These are phyloP conservation scores for Collybiopsis luxurians DNA, from an alignment of 768 basidiomycete species.

Conservation along the genomic window DNA sequence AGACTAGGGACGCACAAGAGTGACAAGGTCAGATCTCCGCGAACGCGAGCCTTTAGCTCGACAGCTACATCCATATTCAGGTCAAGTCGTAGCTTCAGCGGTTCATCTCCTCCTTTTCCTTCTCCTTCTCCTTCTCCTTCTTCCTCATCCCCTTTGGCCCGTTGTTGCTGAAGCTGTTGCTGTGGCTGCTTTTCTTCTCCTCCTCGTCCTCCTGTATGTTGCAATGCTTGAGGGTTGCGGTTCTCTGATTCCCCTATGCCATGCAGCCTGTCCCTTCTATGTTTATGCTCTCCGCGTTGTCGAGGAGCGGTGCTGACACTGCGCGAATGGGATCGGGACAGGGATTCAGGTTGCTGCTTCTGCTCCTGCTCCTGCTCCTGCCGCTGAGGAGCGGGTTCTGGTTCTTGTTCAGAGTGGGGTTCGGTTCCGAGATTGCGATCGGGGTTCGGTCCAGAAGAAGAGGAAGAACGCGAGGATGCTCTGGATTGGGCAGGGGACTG, in stretches of 20 bases:
- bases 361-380: background rate
- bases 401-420: too few relatives aligned
- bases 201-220: background rate
- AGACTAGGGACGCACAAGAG: slow-evolving; percentile 8
- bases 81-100: slow-evolving; percentile 12
- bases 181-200: background rate
- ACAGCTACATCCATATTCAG: slow-evolving; percentile 14
- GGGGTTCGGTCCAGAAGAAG: too few relatives aligned
- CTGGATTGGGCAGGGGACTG: too few relatives aligned
- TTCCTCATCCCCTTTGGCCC: background rate
- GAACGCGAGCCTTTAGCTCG: slow-evolving; percentile 12
- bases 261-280: too few relatives aligned
- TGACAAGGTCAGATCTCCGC: slow-evolving; percentile 15
- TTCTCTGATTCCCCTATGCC: too few relatives aligned
- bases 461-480: too few relatives aligned
- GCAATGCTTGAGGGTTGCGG: background rate
- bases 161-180: background rate
- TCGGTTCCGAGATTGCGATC: too few relatives aligned
- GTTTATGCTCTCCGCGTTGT: background rate
- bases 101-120: slow-evolving; percentile 10
- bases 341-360: background rate
- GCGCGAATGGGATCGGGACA: background rate
- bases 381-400: background rate
- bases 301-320: background rate
- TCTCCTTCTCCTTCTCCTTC: background rate